These are phyloP conservation scores for Phytophthora hybrid DNA, from an alignment of 352 stramenopile genomes.

Conservation along the genomic window DNA sequence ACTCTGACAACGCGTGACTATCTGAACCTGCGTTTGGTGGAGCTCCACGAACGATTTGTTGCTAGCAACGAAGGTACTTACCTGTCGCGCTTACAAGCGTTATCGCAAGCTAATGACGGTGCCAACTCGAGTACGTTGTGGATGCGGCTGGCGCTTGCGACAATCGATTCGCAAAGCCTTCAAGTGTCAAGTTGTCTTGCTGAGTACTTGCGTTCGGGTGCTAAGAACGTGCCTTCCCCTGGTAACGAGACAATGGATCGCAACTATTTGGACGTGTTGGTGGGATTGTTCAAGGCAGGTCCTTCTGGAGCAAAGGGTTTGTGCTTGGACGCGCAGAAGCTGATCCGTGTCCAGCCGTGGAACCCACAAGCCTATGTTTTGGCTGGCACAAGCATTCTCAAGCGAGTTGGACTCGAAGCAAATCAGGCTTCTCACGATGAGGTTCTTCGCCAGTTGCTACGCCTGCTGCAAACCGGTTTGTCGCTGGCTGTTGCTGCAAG, in stretches of 20 bases:
- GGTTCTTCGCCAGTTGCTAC: conserved; percentile 35
- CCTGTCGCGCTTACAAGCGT: conserved; percentile 37
- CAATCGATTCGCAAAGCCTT: conserved; percentile 48
- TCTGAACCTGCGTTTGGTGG: conserved; percentile 45
- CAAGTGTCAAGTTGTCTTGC: conserved; percentile 38
- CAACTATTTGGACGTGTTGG: conserved; percentile 43
- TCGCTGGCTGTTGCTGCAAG: conserved; percentile 23
- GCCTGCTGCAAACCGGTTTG: conserved; percentile 54
- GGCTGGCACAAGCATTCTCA: conserved; percentile 58
- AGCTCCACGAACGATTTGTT: conserved; percentile 49
- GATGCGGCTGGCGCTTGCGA: conserved; percentile 43
- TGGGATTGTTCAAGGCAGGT: conserved; percentile 44
- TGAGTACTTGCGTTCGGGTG: conserved; percentile 35
- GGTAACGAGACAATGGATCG: conserved; percentile 41
- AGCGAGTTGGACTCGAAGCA: conserved; percentile 38
- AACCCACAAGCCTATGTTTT: conserved; percentile 64
- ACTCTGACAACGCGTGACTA: conserved; percentile 31
- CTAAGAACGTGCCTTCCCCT: conserved; percentile 1
- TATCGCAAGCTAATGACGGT: conserved; percentile 35
- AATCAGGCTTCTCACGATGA: conserved; percentile 19
- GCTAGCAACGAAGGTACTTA: conserved; percentile 27
- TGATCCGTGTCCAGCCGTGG: conserved; percentile 71
- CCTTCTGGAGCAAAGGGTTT: conserved; percentile 23
- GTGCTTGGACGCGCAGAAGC: conserved; percentile 53
- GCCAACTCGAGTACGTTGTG: conserved; percentile 30